A percentile compares a stretch with the other conserved stretches of the same genome.
Conservation (phyloP, 306 rosid species). For the Trifolium fragiferum region DNA sequence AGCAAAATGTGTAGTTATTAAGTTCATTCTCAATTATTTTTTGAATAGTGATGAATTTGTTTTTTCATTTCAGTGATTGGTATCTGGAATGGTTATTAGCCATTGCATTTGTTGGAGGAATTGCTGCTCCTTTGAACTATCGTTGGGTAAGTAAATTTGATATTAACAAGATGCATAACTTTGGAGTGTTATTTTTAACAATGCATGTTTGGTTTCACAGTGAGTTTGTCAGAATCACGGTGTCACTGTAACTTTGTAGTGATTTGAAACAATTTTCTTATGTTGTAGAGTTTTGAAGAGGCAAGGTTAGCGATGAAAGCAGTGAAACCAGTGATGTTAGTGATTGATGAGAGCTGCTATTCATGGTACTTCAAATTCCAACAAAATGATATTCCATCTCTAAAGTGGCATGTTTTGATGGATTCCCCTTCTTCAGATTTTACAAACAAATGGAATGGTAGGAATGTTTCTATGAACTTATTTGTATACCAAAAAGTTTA, state of each 20-base stretch:
- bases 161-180: neutral
- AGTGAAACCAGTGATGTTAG: slow-evolving; percentile 76
- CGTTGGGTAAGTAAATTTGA: slow-evolving; percentile 72
- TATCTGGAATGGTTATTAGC: slow-evolving; percentile 92
- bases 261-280: slow-evolving; percentile 23
- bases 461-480: slow-evolving; percentile 16
- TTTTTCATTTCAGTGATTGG: slow-evolving; percentile 60
- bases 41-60: neutral
- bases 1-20: neutral
- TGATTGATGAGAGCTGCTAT: slow-evolving; percentile 67
- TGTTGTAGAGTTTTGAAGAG: slow-evolving; percentile 71
- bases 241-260: neutral
- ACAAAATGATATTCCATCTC: slow-evolving; percentile 54
- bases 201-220: too few species aligned
- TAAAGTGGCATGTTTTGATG: slow-evolving; percentile 69
- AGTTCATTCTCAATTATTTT: neutral
- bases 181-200: neutral
- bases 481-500: neutral
- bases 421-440: slow-evolving; percentile 54
- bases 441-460: slow-evolving; percentile 51
- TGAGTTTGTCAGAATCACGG: too few species aligned
- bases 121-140: slow-evolving; percentile 85
- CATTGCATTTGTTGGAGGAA: slow-evolving; percentile 81
- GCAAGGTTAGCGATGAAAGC: slow-evolving; percentile 65
- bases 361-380: slow-evolving; percentile 64